These are phyloP conservation scores for Puccinia horiana DNA, from an alignment of 1,284 basidiomycete species.

Conservation along the genomic window DNA sequence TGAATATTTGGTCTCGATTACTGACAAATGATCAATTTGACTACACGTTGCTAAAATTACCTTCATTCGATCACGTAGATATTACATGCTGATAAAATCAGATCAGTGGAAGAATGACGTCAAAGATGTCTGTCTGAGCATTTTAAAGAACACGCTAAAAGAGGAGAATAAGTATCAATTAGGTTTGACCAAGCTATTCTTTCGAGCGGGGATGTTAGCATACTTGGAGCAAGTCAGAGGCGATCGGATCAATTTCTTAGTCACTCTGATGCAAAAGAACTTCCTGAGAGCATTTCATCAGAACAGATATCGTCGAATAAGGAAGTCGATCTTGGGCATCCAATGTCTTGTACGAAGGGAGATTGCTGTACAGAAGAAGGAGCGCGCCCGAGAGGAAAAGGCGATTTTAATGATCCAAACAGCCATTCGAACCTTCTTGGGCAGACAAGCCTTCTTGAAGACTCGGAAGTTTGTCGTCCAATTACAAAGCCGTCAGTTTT, in stretches of 20 bases:
- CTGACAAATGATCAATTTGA: not conserved
- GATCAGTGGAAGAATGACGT: conserved; percentile 82
- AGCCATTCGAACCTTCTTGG: conserved; percentile 71
- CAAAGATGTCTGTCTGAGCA: conserved; percentile 76
- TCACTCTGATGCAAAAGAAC: conserved; percentile 96
- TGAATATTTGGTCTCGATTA: not conserved
- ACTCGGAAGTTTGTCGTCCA: conserved; percentile 69
- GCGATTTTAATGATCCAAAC: conserved; percentile 79
- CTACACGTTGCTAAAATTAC: not conserved
- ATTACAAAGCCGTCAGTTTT: conserved; percentile 79
- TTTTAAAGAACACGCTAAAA: conserved; percentile 80
- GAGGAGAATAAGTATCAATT: conserved; percentile 96
- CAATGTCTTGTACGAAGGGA: conserved; percentile 93
- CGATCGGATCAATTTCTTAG: conserved; percentile 81
- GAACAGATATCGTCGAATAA: conserved; percentile 75
- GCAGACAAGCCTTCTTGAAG: conserved; percentile 71
- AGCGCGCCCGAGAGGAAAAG: conserved; percentile 70
- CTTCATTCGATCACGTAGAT: conserved; percentile 63
- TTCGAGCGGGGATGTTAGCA: conserved; percentile 98
- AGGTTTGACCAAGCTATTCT: conserved; percentile 97
- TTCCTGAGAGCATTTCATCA: conserved; percentile 81
- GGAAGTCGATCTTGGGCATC: conserved; percentile 74
- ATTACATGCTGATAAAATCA: conserved; percentile 93
- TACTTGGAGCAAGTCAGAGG: conserved; percentile 87
- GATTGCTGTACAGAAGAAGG: conserved; percentile 72